phyloP scores from a whole-genome alignment of 805 yeast genomes.

The Kregervanrija fluxuum region DNA sequence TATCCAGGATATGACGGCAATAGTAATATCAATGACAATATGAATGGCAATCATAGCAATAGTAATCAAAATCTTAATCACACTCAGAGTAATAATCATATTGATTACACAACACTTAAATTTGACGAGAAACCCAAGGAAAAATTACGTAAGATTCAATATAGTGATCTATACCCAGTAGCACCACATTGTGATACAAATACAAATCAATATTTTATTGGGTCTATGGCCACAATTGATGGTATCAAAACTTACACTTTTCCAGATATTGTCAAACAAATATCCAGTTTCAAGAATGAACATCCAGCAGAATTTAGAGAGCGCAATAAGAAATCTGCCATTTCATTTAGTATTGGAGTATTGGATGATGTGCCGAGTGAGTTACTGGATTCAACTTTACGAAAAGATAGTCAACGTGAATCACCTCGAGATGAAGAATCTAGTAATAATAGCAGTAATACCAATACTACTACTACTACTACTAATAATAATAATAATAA shows the following conservation, averaged over 20 bases:
- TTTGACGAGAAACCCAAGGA: no score
- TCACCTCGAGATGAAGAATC: not conserved
- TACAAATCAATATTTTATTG: constrained; percentile 65
- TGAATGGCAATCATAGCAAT: not conserved
- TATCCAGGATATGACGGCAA: no score
- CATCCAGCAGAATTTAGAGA: constrained; percentile 35
- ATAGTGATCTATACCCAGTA: constrained; percentile 9
- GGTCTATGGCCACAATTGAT: constrained; percentile 33
- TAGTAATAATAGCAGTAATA: not conserved
- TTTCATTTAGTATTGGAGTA: constrained; percentile 44
- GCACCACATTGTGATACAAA: constrained; percentile 45
- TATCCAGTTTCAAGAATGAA: constrained; percentile 30
- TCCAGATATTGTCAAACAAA: constrained; percentile 52
- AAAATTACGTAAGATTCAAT: not conserved
- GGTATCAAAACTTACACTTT: constrained; percentile 37
- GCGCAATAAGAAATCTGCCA: constrained; percentile 28
- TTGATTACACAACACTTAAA: no score
- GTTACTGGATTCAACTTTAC: not conserved
- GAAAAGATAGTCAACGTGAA: not conserved
- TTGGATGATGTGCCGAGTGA: constrained; percentile 23
- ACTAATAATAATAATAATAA: not conserved
- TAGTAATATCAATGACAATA: no score
- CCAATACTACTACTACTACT: not conserved
- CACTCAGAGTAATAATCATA: no score
- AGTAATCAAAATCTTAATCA: not conserved